Evolutionary conservation across 2,329 filamentous ascomycete genomes (phyloP).

Genomic region (Verticillium longisporum): DNA sequence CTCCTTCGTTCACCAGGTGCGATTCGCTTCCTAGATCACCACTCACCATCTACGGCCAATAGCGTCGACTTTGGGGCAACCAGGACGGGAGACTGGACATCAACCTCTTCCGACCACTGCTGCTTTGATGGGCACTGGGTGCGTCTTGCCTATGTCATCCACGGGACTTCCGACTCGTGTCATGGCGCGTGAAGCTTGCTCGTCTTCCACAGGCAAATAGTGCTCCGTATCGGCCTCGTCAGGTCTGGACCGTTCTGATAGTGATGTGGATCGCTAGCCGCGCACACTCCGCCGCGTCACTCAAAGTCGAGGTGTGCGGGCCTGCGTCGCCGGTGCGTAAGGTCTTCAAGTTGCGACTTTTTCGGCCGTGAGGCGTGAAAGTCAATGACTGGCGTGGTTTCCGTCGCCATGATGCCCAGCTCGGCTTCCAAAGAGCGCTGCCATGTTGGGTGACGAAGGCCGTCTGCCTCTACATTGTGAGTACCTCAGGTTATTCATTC

Average conservation of each 20-base stretch:
- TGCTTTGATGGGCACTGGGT: slow-evolving; percentile 39
- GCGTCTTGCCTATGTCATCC: slow-evolving; percentile 35
- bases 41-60: slow-evolving; percentile 43
- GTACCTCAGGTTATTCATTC: too few relatives aligned
- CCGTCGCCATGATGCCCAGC: slow-evolving; percentile 40
- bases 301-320: slow-evolving; percentile 36
- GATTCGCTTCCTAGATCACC: neutral
- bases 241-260: slow-evolving; percentile 30
- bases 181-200: slow-evolving; percentile 8
- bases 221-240: slow-evolving; percentile 39
- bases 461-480: too few relatives aligned
- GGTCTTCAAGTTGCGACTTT: slow-evolving; percentile 28
- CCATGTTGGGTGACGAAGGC: too few relatives aligned
- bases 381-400: slow-evolving; percentile 30
- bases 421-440: slow-evolving; percentile 24
- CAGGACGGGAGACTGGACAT: slow-evolving; percentile 38
- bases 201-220: slow-evolving; percentile 34
- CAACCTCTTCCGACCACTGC: slow-evolving; percentile 33
- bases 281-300: slow-evolving; percentile 33
- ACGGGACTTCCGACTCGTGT: slow-evolving; percentile 26
- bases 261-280: slow-evolving; percentile 35
- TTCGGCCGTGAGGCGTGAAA: slow-evolving; percentile 30
- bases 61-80: slow-evolving; percentile 43
- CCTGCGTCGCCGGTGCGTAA: slow-evolving; percentile 22
- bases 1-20: slow-evolving; percentile 33